Evolutionary conservation across 1,284 basidiomycete species (phyloP), one percentile per base, ranked within the genome.

Genomic region (Thecaphora thlaspeos): DNA sequence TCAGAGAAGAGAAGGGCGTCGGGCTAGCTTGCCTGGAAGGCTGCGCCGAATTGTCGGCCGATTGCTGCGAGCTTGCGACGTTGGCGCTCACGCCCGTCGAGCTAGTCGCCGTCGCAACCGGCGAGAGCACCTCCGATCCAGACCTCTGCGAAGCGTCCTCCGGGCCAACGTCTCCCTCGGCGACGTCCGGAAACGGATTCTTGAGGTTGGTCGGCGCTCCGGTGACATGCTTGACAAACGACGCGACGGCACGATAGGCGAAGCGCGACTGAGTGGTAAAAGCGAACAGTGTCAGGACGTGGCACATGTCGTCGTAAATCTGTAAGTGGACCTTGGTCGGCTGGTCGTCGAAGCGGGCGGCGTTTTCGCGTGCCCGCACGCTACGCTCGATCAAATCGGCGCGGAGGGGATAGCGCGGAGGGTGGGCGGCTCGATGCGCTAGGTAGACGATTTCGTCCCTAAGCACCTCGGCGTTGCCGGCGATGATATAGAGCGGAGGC

Each of bases 281-380:
- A 0, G 79, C 75, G 56, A 81, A 80, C 26, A 80, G 63, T 4
- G 80, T 78, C 8, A 81, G 62, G 38, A 80, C 80, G 71, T 84
- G 82, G 58, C 82, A 82, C 42, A 80, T 80, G 22, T 80, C 81
- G 45, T 76, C 73, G 51, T 68, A 77, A 39, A 77, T 56, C 77
- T 98, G 94, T 12, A 98, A 81, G 79, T 98, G 94, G 15, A 97
- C 91, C 55, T 88, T 84, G 0, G 94, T 95, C 0, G 90, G 85
- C 2, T 79, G 82, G 68, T 82, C 82, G 11, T 80, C 78, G 62
- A 60, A 71, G 36, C 61, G 44, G 46, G 71, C 63, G 4, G 80
- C 63, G 19, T 78, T 60, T 2, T 70, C 68, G 5, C 70, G 69
- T 51, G 79, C 79, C 21, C 77, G 72, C 14, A 79, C 79, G 46